phyloP scores from a whole-genome alignment of 148 eudicot genomes.

The Rheum nobile region DNA sequence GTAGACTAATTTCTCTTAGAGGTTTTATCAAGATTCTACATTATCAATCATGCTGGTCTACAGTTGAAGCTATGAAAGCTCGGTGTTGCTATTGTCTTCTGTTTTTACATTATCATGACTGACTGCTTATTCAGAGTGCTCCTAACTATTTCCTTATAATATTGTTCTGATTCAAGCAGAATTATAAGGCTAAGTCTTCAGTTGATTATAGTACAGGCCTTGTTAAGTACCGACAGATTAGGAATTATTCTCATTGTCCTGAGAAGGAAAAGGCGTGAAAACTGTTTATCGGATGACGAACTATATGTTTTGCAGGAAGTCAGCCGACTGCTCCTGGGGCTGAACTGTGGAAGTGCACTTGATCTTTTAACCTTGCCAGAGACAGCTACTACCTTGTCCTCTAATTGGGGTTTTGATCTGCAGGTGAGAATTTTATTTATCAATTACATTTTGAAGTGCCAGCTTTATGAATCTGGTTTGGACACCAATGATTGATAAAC shows the following conservation, averaged over 20 bases:
- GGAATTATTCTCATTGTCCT: not conserved
- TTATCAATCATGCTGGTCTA: not conserved
- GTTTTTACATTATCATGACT: not conserved
- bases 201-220: not conserved
- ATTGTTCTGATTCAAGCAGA: not conserved
- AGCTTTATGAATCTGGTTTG: not conserved
- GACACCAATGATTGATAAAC: not conserved
- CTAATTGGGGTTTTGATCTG: conserved; percentile 70
- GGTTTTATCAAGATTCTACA: not conserved
- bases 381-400: conserved; percentile 42
- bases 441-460: not conserved
- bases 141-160: not conserved
- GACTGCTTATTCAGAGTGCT: too few species aligned
- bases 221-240: not conserved
- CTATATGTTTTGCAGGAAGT: conserved; percentile 51
- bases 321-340: conserved; percentile 66
- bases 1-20: not conserved
- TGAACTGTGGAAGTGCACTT: conserved; percentile 76
- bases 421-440: conserved; percentile 31
- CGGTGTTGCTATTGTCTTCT: not conserved
- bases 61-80: not conserved
- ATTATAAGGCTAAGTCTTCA: not conserved
- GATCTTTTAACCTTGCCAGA: conserved; percentile 39
- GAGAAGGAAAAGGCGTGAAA: not conserved
- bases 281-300: not conserved